Conservation (phyloP, 805 yeast species). For the Candida gorgasii region DNA sequence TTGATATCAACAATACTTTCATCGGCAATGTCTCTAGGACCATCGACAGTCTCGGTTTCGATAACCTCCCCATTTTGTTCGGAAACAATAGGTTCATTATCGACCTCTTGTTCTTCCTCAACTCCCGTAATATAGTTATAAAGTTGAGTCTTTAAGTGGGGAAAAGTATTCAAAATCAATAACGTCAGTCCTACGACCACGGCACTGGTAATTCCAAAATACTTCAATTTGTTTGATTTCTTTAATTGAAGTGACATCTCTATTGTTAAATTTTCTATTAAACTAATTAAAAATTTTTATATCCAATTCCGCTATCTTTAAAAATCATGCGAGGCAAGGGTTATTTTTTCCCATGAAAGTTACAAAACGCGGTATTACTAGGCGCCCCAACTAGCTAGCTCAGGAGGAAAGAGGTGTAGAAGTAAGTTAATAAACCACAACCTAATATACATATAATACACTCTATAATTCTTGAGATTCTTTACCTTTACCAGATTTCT, state of each 20-base stretch:
- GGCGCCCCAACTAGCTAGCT: background rate
- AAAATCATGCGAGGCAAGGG: constrained; percentile 4
- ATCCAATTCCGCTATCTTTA: constrained; percentile 1
- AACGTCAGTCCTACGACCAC: constrained; percentile 44
- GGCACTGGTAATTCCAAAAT: constrained; percentile 37
- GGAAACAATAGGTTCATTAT: constrained; percentile 26
- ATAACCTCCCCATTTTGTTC: constrained; percentile 8
- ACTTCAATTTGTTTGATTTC: constrained; percentile 15
- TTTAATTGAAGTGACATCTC: constrained; percentile 15
- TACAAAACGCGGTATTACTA: background rate
- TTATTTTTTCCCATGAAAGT: background rate
- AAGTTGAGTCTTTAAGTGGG: constrained; percentile 42
- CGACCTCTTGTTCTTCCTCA: constrained; percentile 20
- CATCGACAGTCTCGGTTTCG: constrained; percentile 7
- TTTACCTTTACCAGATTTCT: constrained; percentile 54
- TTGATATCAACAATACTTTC: constrained; percentile 28
- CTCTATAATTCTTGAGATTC: constrained; percentile 58
- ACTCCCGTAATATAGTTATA: constrained; percentile 23
- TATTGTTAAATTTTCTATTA: background rate
- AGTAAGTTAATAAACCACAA: background rate
- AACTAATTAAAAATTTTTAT: background rate
- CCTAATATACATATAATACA: constrained; percentile 19
- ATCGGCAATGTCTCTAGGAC: constrained; percentile 15
- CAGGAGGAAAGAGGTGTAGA: background rate
- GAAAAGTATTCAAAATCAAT: constrained; percentile 47